phyloP scores from a whole-genome alignment of 169 alveolate species.

The Plasmodium yoelii region DNA sequence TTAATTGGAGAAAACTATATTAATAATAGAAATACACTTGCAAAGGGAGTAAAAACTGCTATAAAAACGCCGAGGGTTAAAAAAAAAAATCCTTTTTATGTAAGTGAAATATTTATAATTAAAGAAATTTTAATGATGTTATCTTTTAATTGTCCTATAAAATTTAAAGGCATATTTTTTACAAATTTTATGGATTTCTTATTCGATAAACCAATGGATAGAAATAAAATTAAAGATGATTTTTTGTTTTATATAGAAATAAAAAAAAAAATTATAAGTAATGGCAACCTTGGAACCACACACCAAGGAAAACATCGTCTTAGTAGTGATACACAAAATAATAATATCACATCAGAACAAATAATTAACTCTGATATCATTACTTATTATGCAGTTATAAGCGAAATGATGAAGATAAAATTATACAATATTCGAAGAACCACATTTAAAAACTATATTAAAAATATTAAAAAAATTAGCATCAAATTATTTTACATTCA shows the following conservation, averaged over 20 bases:
- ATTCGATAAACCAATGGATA: conserved; percentile 64
- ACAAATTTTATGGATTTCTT: conserved; percentile 50
- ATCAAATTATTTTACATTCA: conserved; percentile 56
- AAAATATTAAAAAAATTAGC: conserved; percentile 52
- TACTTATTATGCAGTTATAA: conserved; percentile 45
- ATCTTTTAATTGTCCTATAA: conserved; percentile 74
- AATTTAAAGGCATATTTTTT: conserved; percentile 65
- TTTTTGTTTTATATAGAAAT: conserved; percentile 72
- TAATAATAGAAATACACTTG: background rate
- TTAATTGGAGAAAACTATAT: conserved; percentile 7
- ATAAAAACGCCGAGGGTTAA: background rate
- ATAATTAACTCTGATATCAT: conserved; percentile 2
- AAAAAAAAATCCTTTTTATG: conserved; percentile 48
- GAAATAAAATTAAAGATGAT: conserved; percentile 65
- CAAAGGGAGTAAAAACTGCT: background rate
- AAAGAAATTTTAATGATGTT: conserved; percentile 68
- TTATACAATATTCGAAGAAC: conserved; percentile 32
- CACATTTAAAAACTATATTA: conserved; percentile 62
- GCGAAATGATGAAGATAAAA: conserved; percentile 66
- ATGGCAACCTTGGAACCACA: background rate
- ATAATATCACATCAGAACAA: background rate
- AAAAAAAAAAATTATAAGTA: conserved; percentile 18
- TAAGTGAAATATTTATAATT: conserved; percentile 72
- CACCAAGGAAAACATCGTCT: background rate
- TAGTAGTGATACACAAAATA: background rate